These are phyloP conservation scores for Gleditsia sinensis DNA, from an alignment of 306 rosid genomes.

Conservation along the genomic window DNA sequence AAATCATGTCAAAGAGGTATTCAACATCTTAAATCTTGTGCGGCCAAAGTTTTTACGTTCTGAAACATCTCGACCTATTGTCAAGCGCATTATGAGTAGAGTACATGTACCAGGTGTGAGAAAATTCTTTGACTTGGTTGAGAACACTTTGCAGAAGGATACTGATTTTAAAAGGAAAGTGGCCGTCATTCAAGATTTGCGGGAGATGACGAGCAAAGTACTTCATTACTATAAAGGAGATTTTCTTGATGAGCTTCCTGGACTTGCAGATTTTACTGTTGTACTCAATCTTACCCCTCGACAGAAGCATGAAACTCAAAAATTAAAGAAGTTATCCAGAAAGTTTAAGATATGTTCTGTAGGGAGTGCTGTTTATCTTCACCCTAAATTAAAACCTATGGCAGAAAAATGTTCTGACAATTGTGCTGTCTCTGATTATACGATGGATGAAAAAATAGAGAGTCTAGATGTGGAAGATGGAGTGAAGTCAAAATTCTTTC, in stretches of 20 bases:
- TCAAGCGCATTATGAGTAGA: slow-evolving; percentile 73
- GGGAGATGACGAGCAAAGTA: slow-evolving; percentile 88
- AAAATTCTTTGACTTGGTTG: slow-evolving; percentile 72
- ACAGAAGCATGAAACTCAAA: slow-evolving; percentile 61
- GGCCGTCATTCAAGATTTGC: slow-evolving; percentile 79
- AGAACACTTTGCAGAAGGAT: slow-evolving; percentile 82
- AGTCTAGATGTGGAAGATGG: slow-evolving; percentile 67
- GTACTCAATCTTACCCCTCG: slow-evolving; percentile 61
- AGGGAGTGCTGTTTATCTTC: slow-evolving; percentile 86
- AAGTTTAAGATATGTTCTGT: slow-evolving; percentile 76
- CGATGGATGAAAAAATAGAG: slow-evolving; percentile 62
- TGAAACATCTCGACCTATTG: slow-evolving; percentile 68
- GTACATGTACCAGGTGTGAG: slow-evolving; percentile 57
- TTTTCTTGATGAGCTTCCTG: slow-evolving; percentile 97
- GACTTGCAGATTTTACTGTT: slow-evolving; percentile 80
- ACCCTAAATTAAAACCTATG: slow-evolving; percentile 60
- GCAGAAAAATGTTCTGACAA: slow-evolving; percentile 57
- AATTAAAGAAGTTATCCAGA: slow-evolving; percentile 46
- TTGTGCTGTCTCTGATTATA: slow-evolving; percentile 42
- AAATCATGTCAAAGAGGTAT: slow-evolving; percentile 90
- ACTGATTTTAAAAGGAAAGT: slow-evolving; percentile 76
- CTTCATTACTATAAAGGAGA: slow-evolving; percentile 95
- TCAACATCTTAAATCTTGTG: slow-evolving; percentile 79
- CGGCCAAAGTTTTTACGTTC: slow-evolving; percentile 74
- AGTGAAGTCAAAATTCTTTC: slow-evolving; percentile 80